Evolutionary conservation across 2,329 filamentous ascomycete species (phyloP), one percentile per base, ranked within the genome.

Genomic region (Huntiella omanensis): DNA sequence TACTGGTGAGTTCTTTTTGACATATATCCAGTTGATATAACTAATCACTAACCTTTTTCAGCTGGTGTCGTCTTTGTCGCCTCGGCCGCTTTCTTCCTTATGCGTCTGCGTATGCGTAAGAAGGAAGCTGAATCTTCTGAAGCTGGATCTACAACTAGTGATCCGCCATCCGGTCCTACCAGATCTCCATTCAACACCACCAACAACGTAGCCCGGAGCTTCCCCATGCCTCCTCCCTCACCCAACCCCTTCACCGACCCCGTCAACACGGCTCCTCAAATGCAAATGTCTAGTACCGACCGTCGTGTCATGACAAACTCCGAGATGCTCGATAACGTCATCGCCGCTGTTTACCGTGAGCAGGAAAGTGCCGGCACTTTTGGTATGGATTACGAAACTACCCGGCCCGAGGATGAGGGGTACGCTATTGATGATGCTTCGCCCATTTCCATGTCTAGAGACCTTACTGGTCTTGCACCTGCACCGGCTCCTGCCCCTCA

Each of bases 61-160:
- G 48, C 48, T 19, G 48, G 48, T 17, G 44, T 49, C 19, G 48
- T 49, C 10, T 49, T 49, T 22, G 40, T 40, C 35, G 48, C 48
- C 22, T 49, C 48, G 2, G 40, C 44, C 4, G 36, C 42, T 37
- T 49, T 49, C 17, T 44, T 49, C 22, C 15, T 49, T 7, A 33
- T 40, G 15, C 48, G 48, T 36, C 42, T 47, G 39, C 40, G 39
- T 16, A 46, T 49, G 15, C 44, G 48, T 17, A 33, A 40, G 11
- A 44, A 49, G n/a, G 10, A 15, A 28, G 16, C 33, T 13, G n/a
- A 7, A n/a, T 16, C 34, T 36, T 36, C 34, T 11, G 34, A 15
- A 5, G 22, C 22, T 28, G 22, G 22, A 10, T 28, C 22, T 7
- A 28, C 22, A 28, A 28, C 22, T 7, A 28, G 22, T 10, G 22